These are phyloP conservation scores for Skeletonema grethae DNA, from an alignment of 108 stramenopile genomes.

Conservation along the genomic window DNA sequence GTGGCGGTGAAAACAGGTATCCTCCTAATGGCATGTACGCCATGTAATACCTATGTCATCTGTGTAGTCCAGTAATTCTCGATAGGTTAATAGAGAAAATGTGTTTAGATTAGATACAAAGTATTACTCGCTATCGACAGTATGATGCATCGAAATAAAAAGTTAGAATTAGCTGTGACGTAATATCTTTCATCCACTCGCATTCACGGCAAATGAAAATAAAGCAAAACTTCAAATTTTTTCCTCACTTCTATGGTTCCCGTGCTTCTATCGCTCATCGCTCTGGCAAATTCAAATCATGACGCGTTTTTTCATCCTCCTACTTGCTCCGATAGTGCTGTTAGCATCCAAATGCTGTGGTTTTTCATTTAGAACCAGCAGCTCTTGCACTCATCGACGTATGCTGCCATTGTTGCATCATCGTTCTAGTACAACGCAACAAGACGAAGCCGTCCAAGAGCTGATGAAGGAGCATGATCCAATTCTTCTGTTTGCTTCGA, in stretches of 20 bases:
- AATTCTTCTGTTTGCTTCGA: slow-evolving; percentile 14
- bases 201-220: too few species aligned
- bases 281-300: background rate
- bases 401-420: background rate
- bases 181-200: too few species aligned
- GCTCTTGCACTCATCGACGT: background rate
- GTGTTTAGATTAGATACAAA: too few species aligned
- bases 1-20: background rate
- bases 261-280: too few species aligned
- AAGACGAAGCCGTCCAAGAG: slow-evolving; percentile 8
- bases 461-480: slow-evolving; percentile 25
- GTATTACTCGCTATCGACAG: too few species aligned
- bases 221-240: too few species aligned
- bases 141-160: too few species aligned
- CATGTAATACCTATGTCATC: too few species aligned
- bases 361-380: background rate
- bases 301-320: background rate
- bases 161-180: too few species aligned
- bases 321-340: background rate
- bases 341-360: background rate
- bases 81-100: too few species aligned
- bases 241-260: too few species aligned
- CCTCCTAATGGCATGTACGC: background rate
- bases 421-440: background rate
- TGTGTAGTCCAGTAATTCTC: too few species aligned